A percentile compares a stretch with the other conserved stretches of the same genome.
Conservation (phyloP, 148 eudicot genomes). For the Polygonum aviculare region DNA sequence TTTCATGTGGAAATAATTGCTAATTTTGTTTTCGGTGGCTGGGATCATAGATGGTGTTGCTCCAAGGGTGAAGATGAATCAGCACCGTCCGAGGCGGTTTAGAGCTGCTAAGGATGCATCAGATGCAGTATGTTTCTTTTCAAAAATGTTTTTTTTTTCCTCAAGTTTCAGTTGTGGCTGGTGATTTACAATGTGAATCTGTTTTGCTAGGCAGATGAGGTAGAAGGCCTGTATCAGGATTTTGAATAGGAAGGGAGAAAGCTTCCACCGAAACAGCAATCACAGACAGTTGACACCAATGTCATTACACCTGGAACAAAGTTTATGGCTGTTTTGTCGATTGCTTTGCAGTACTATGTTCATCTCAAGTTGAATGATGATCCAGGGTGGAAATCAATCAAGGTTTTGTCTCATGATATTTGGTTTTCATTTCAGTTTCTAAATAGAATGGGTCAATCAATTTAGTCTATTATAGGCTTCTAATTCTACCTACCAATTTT, state of each 20-base stretch:
- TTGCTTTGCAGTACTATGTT: constrained; percentile 86
- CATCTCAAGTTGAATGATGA: constrained; percentile 82
- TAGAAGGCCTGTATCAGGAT: constrained; percentile 5
- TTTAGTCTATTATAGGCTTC: constrained; percentile 17
- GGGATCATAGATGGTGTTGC: constrained; percentile 86
- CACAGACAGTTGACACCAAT: constrained; percentile 82
- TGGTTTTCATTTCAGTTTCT: background rate
- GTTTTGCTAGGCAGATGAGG: constrained; percentile 7
- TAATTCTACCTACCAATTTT: constrained; percentile 9
- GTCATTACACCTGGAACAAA: constrained; percentile 31
- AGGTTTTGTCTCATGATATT: constrained; percentile 32
- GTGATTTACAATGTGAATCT: constrained; percentile 17
- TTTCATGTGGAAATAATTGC: background rate
- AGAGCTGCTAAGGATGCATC: constrained; percentile 98
- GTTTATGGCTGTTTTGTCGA: too few species aligned
- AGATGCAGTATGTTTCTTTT: constrained; percentile 59
- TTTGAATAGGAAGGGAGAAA: constrained; percentile 11
- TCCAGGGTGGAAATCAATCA: constrained; percentile 92
- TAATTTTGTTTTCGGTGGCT: constrained; percentile 9
- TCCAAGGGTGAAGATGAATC: constrained; percentile 99
- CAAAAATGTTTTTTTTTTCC: background rate
- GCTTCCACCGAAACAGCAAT: constrained; percentile 25
- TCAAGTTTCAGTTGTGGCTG: background rate
- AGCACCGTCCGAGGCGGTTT: constrained; percentile 95
- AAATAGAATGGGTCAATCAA: constrained; percentile 22